Conservation (phyloP, 331 rosid species). For the Quercus lobata region DNA sequence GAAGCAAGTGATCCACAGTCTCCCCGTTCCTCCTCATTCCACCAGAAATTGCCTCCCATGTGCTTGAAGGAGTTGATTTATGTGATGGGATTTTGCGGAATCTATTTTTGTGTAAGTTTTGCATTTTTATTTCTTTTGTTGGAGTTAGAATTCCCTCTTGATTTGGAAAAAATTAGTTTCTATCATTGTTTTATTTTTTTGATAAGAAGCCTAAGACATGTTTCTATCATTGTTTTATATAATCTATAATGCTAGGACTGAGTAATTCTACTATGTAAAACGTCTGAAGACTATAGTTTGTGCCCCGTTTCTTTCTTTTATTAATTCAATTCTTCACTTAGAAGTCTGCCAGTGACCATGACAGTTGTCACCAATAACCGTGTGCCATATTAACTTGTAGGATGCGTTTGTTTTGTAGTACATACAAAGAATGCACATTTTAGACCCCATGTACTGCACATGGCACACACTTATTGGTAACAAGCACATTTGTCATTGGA, state of each 20-base stretch:
- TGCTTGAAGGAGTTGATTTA: conserved; percentile 78
- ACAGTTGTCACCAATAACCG: neutral
- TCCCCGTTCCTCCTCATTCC: conserved; percentile 40
- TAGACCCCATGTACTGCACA: neutral
- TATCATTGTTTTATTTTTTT: neutral
- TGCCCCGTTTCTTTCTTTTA: neutral
- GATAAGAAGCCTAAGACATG: neutral
- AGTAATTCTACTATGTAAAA: neutral
- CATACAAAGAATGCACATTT: neutral
- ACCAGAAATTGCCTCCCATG: conserved; percentile 89
- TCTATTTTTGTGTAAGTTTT: conserved; percentile 74
- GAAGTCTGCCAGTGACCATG: neutral
- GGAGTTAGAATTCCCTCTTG: neutral
- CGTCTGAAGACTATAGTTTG: neutral
- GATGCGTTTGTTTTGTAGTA: neutral
- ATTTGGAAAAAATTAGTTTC: neutral
- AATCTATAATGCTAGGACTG: neutral
- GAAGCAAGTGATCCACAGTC: too few relatives aligned
- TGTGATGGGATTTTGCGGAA: conserved; percentile 87
- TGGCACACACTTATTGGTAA: neutral
- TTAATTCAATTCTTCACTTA: neutral
- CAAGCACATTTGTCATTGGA: neutral
- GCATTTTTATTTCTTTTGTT: neutral
- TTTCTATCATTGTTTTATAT: neutral
- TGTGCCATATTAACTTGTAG: neutral